phyloP scores from a whole-genome alignment of 1,284 basidiomycete species.

The Papiliotrema terrestris region DNA sequence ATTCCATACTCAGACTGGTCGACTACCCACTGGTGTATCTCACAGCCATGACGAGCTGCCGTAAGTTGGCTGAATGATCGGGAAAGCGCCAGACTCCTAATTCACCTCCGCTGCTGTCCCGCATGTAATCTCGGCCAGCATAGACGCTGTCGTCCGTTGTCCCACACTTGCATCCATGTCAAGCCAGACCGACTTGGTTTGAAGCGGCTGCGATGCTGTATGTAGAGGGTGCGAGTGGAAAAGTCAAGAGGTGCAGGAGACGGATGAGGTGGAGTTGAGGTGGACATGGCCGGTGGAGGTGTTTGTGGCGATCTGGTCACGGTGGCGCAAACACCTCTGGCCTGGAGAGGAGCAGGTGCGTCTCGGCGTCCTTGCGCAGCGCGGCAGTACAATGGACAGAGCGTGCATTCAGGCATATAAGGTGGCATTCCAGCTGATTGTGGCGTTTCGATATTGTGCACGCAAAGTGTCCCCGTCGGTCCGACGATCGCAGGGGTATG shows the following conservation, averaged over 20 bases:
- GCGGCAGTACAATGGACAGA: too few relatives aligned
- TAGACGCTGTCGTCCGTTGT: slow-evolving; percentile 9
- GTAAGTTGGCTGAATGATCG: neutral
- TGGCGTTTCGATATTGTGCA: too few relatives aligned
- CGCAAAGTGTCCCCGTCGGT: too few relatives aligned
- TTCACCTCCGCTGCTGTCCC: slow-evolving; percentile 37
- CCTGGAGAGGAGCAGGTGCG: too few relatives aligned
- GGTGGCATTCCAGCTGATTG: too few relatives aligned
- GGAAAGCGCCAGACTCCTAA: neutral
- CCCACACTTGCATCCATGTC: neutral
- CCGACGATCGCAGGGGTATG: too few relatives aligned
- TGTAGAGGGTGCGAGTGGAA: neutral
- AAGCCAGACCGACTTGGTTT: neutral
- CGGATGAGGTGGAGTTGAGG: slow-evolving; percentile 4
- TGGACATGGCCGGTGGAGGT: neutral
- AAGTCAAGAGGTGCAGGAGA: neutral
- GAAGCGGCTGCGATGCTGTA: neutral
- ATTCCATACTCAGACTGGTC: neutral
- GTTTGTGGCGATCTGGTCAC: too few relatives aligned
- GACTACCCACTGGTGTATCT: slow-evolving; percentile 32
- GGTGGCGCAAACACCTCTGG: too few relatives aligned
- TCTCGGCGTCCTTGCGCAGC: too few relatives aligned
- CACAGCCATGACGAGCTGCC: slow-evolving; percentile 27
- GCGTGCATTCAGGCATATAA: too few relatives aligned
- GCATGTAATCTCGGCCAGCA: slow-evolving; percentile 26